Evolutionary conservation across 1,284 basidiomycete genomes (phyloP).

Genomic region (Moesziomyces sp.): DNA sequence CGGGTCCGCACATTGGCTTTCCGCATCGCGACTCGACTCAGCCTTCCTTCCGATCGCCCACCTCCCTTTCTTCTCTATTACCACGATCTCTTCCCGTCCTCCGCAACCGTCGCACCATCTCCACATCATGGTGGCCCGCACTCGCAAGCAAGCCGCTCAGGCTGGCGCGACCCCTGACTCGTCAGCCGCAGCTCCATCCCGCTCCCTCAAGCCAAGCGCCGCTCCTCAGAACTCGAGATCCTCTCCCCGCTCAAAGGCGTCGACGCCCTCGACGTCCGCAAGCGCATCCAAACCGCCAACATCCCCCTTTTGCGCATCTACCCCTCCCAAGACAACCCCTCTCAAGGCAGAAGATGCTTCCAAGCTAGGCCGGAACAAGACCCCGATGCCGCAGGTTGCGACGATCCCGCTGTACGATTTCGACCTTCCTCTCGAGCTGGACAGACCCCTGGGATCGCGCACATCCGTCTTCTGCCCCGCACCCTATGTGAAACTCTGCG

Average conservation of each 20-base stretch:
- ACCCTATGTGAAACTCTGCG: conserved; percentile 8
- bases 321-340: background rate
- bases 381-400: background rate
- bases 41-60: background rate
- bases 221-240: background rate
- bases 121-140: conserved; percentile 18
- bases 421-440: conserved; percentile 34
- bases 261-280: background rate
- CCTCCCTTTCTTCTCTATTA: background rate
- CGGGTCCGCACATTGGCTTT: background rate
- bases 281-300: background rate
- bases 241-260: background rate
- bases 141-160: conserved; percentile 15
- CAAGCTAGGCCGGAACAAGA: background rate
- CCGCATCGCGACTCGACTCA: background rate
- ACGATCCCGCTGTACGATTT: conserved; percentile 46
- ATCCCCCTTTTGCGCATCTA: background rate
- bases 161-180: background rate
- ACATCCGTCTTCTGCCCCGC: conserved; percentile 32
- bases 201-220: background rate
- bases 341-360: background rate
- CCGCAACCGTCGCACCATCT: background rate
- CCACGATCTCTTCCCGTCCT: background rate
- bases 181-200: background rate
- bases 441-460: conserved; percentile 8